phyloP scores from a whole-genome alignment of 163 green algal species.

The Dunaliella salina region DNA sequence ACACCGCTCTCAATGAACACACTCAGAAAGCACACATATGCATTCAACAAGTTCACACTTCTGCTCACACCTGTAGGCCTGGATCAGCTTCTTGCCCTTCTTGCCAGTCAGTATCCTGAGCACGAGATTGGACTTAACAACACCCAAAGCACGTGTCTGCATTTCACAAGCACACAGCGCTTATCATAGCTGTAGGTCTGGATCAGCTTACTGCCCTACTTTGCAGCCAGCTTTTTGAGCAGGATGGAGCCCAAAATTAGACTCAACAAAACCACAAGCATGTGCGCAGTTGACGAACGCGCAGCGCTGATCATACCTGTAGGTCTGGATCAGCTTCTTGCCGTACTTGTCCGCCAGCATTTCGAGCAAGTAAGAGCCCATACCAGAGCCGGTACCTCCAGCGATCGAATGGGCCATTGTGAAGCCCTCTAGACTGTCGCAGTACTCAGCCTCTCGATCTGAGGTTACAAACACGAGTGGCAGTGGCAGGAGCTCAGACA shows the following conservation, averaged over 20 bases:
- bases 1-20: too few species aligned
- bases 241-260: conserved; percentile 92
- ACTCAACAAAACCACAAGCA: too few species aligned
- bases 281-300: too few species aligned
- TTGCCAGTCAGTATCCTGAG: conserved; percentile 72
- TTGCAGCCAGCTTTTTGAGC: conserved; percentile 74
- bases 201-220: conserved; percentile 84
- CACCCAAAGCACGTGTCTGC: too few species aligned
- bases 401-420: conserved; percentile 95
- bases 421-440: conserved; percentile 96
- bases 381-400: conserved; percentile 90
- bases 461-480: not conserved
- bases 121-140: too few species aligned
- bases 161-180: too few species aligned
- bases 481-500: too few species aligned
- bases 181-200: conserved; percentile 93
- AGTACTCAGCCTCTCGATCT: conserved; percentile 96
- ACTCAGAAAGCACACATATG: too few species aligned
- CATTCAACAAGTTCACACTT: too few species aligned
- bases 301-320: conserved; percentile 50
- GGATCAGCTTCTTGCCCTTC: conserved; percentile 86
- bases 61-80: conserved; percentile 93
- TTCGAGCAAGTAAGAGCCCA: conserved; percentile 96
- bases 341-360: conserved; percentile 56
- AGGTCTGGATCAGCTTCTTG: conserved; percentile 97